Base-by-base conservation (phyloP, 2,329 filamentous ascomycete species). In the Colletotrichum siamense region DNA sequence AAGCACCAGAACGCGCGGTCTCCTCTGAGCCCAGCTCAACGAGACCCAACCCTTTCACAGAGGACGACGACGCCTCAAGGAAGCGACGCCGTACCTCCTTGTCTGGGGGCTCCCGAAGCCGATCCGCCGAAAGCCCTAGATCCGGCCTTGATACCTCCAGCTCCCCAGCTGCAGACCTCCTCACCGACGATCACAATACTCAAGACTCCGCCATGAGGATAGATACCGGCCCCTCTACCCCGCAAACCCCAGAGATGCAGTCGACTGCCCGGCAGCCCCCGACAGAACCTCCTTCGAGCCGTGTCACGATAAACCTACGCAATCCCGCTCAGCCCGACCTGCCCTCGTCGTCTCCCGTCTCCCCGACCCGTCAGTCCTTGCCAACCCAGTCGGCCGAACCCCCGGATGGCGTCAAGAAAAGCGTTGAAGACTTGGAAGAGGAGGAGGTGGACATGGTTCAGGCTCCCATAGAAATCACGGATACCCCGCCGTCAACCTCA, bases 41-140 rank as follows among this genome's bases (percentile, higher is more conserved):
- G 79, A 89, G 92, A 78, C 91, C 90, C 69, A 93, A 93, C 79
- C 92, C 92, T 55, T 93, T 93, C 82, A 88, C 92, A 85, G 91
- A 92, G 84, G 86, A 84, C 81, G 89, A 91, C 79, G 81, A 84
- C 63, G 87, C 88, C 57, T 88, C 91, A 72, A 88, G 92, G 79
- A 94, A 94, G 83, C 90, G 92, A 69, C 91, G 90, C 78, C 89
- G 92, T 79, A 92, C 91, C 34, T 93, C 91, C 16, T 84, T 88
- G 68, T 89, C 89, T 72, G 74, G 74, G 22, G 88, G 86, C 73
- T 92, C 91, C 30, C 87, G 89, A 75, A 90, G 89, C 80, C 85
- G 85, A 75, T 92, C 91, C 24, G 84, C 88, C 79, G 88, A 91
- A 73, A 85, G 85, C 32, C 79, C 81, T 71, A 81, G 81, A 63